A percentile compares a stretch with the other conserved stretches of the same genome.
These are phyloP conservation scores for Komagataella pseudopastoris DNA, from an alignment of 805 yeast genomes.

Conservation along the genomic window DNA sequence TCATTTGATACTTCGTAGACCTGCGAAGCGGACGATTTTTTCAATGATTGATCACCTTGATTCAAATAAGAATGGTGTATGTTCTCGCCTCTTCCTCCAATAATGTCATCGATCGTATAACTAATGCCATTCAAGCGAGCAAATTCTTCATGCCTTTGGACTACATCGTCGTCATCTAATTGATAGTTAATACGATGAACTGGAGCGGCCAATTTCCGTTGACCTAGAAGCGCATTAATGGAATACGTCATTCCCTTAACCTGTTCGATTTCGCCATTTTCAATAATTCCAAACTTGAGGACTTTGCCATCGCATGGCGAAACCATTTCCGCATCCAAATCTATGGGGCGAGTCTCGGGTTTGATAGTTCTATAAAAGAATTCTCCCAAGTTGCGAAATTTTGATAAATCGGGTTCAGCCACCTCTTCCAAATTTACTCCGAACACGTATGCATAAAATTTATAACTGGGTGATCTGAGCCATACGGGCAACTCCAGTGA, in stretches of 20 bases:
- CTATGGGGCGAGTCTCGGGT: slow-evolving; percentile 71
- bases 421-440: slow-evolving; percentile 87
- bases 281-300: slow-evolving; percentile 68
- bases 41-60: slow-evolving; percentile 54
- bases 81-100: slow-evolving; percentile 37
- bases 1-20: slow-evolving; percentile 16
- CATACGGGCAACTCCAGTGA: slow-evolving; percentile 75
- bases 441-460: slow-evolving; percentile 63
- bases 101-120: slow-evolving; percentile 53
- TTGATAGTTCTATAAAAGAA: slow-evolving; percentile 77
- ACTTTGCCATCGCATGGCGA: slow-evolving; percentile 93
- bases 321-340: slow-evolving; percentile 47
- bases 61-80: slow-evolving; percentile 37
- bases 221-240: slow-evolving; percentile 77
- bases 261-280: slow-evolving; percentile 84
- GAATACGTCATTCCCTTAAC: slow-evolving; percentile 95
- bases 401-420: slow-evolving; percentile 63
- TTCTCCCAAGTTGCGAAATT: slow-evolving; percentile 74
- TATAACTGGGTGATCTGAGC: slow-evolving; percentile 74
- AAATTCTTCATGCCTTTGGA: slow-evolving; percentile 52
- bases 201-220: slow-evolving; percentile 41
- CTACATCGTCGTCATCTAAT: slow-evolving; percentile 18
- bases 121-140: slow-evolving; percentile 69
- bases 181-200: slow-evolving; percentile 32
- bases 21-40: slow-evolving; percentile 14